A percentile compares a stretch with the other conserved stretches of the same genome.
Conservation (phyloP, 805 yeast species). For the Yamadazyma sp. region DNA sequence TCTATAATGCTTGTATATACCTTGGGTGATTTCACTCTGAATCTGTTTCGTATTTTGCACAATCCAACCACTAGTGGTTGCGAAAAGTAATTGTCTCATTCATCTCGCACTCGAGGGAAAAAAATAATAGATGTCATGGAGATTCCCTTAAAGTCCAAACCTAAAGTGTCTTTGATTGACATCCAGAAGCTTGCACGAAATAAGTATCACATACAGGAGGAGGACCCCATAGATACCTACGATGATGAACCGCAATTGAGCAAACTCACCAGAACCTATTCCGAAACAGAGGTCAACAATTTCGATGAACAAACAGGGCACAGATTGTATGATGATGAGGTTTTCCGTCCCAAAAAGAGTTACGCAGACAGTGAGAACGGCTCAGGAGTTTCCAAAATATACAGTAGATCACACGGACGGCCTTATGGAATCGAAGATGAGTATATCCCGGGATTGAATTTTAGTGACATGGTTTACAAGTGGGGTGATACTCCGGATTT, state of each 20-base stretch:
- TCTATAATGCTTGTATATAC: too few relatives aligned
- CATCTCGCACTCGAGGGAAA: slow-evolving; percentile 7
- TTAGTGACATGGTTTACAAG: slow-evolving; percentile 44
- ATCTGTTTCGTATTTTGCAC: too few relatives aligned
- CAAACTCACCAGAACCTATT: slow-evolving; percentile 53
- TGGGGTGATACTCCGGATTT: slow-evolving; percentile 39
- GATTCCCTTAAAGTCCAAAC: slow-evolving; percentile 40
- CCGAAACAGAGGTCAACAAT: slow-evolving; percentile 64
- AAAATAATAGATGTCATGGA: slow-evolving; percentile 26
- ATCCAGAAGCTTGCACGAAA: slow-evolving; percentile 19
- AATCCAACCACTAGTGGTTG: too few relatives aligned
- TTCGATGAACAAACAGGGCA: slow-evolving; percentile 57
- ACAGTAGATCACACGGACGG: slow-evolving; percentile 33
- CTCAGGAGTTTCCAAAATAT: slow-evolving; percentile 21
- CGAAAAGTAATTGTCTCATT: slow-evolving; percentile 7
- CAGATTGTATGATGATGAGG: slow-evolving; percentile 52
- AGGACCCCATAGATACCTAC: neutral
- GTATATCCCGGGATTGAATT: slow-evolving; percentile 71
- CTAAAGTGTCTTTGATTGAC: slow-evolving; percentile 38
- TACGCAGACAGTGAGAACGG: slow-evolving; percentile 3
- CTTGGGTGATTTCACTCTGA: too few relatives aligned
- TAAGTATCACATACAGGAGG: slow-evolving; percentile 18
- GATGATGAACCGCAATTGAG: slow-evolving; percentile 14
- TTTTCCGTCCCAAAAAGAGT: slow-evolving; percentile 42
- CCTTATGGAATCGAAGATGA: slow-evolving; percentile 66